Base-by-base conservation (phyloP, 2,329 filamentous ascomycete genomes). In the Colletotrichum zoysiae region DNA sequence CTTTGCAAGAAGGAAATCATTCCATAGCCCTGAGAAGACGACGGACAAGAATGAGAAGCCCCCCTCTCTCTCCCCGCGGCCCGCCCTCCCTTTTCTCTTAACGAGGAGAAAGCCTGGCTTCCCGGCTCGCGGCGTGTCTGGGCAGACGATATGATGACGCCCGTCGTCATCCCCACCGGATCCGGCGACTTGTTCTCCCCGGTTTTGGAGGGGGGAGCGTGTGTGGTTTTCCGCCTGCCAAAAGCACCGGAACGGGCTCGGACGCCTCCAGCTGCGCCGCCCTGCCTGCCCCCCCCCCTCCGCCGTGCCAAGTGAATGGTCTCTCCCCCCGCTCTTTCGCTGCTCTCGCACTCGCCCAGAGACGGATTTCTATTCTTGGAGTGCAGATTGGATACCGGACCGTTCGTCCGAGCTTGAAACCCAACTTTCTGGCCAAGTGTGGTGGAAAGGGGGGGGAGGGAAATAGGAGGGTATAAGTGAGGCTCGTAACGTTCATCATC, bases 71-170 rank as follows among this genome's bases (percentile, higher is more conserved):
- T 16, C 14, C 42, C 18, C 6, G 1, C 42, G 26, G 18, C 20
- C 20, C 12, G n/a, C n/a, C 9, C 8, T 46, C 40, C 40, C 40
- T 5, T 18, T 42, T 42, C 40, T 30, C 30, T 30, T 38, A 3
- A n/a, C 53, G n/a, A 26, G 12, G 3, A 40, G 35, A 40, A 30
- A 20, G 8, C 18, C 23, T 16, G 20, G 44, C 23, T 16, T 12
- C 38, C 11, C 20, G n/a, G 18, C 20, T 23, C 16, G 18, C 14
- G 61, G 61, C 61, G 61, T 44, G 11, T 16, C 48, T 64, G 61
- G 61, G 61, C 61, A 64, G 50, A 64, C 50, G 38, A 55, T 51
- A 33, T 16, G 40, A 55, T 64, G 61, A 64, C 61, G 50, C 30
- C 46, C 30, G 59, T 38, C 46, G 12, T 11, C 48, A 18, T 33